phyloP scores from a whole-genome alignment of 768 basidiomycete genomes.

The Roridomyces roridus region DNA sequence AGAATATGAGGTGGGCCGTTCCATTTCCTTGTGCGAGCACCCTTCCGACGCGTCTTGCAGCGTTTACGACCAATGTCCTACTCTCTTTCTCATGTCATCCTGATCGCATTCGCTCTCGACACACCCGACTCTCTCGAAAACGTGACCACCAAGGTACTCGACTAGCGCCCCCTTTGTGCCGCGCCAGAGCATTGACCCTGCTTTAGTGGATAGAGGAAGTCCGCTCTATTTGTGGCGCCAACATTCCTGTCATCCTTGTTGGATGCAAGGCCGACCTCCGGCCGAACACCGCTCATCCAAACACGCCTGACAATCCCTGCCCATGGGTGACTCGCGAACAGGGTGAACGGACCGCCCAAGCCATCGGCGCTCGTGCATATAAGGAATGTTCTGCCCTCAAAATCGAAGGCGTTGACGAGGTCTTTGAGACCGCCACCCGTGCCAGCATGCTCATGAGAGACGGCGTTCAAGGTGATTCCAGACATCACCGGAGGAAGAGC shows the following conservation, averaged over 20 bases:
- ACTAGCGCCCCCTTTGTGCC: not conserved
- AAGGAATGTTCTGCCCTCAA: slow-evolving; percentile 93
- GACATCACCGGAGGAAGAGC: slow-evolving; percentile 61
- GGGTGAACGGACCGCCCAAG: slow-evolving; percentile 81
- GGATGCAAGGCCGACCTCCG: slow-evolving; percentile 96
- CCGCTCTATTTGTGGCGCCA: slow-evolving; percentile 90
- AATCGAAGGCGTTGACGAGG: slow-evolving; percentile 94
- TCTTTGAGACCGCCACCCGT: slow-evolving; percentile 96
- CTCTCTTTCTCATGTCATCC: slow-evolving; percentile 97
- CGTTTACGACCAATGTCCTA: slow-evolving; percentile 96
- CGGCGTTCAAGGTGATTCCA: slow-evolving; percentile 59
- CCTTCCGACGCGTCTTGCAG: slow-evolving; percentile 42
- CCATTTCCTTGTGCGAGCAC: slow-evolving; percentile 10
- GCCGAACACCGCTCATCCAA: slow-evolving; percentile 55
- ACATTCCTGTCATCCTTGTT: slow-evolving; percentile 93
- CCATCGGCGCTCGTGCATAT: slow-evolving; percentile 92
- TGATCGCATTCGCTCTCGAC: slow-evolving; percentile 96
- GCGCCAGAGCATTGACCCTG: slow-evolving; percentile 10
- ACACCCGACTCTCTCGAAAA: slow-evolving; percentile 97
- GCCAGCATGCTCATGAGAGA: slow-evolving; percentile 97
- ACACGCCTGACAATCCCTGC: slow-evolving; percentile 49
- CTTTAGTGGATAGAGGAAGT: slow-evolving; percentile 98
- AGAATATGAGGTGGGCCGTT: slow-evolving; percentile 84
- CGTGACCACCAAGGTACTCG: slow-evolving; percentile 84
- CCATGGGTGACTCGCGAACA: slow-evolving; percentile 76